Percentiles rank a stretch among this genome's conserved stretches.
phyloP scores from a whole-genome alignment of 352 stramenopile genomes.

The Achlya hypogyna region DNA sequence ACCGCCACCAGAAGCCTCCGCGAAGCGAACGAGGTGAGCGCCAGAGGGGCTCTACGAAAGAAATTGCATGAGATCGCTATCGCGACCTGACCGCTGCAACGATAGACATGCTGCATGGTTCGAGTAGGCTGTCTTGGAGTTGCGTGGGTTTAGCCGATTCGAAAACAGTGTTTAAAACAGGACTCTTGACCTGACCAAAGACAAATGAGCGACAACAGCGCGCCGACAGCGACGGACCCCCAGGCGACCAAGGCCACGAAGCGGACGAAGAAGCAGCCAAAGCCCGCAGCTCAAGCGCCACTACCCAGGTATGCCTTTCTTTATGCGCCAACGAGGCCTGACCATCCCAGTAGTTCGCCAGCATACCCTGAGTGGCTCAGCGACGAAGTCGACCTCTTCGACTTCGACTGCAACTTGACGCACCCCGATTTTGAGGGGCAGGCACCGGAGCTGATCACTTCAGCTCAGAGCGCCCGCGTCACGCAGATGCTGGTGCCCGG shows the following conservation, averaged over 20 bases:
- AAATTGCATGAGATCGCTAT: too few relatives aligned
- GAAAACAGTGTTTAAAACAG: too few relatives aligned
- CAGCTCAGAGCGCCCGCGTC: constrained; percentile 34
- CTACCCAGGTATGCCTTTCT: neutral
- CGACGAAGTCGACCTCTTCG: constrained; percentile 35
- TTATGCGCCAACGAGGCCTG: too few relatives aligned
- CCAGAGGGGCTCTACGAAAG: too few relatives aligned
- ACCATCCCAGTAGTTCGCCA: neutral
- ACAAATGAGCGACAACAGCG: neutral
- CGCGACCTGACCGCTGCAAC: too few relatives aligned
- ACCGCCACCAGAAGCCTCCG: too few relatives aligned
- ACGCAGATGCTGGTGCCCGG: constrained; percentile 68
- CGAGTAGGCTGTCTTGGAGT: too few relatives aligned
- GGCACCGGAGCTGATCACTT: constrained; percentile 31
- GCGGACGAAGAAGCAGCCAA: neutral
- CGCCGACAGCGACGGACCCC: neutral
- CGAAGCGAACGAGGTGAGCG: too few relatives aligned
- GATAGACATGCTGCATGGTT: too few relatives aligned
- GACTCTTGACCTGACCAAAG: too few relatives aligned
- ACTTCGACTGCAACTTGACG: constrained; percentile 80
- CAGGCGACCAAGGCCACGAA: neutral
- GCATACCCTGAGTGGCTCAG: neutral
- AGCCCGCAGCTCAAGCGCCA: neutral
- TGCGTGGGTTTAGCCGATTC: too few relatives aligned
- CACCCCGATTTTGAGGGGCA: constrained; percentile 49